Base-by-base conservation (phyloP, 371 early-diverging fungal genomes). In the Mycotypha africana region DNA sequence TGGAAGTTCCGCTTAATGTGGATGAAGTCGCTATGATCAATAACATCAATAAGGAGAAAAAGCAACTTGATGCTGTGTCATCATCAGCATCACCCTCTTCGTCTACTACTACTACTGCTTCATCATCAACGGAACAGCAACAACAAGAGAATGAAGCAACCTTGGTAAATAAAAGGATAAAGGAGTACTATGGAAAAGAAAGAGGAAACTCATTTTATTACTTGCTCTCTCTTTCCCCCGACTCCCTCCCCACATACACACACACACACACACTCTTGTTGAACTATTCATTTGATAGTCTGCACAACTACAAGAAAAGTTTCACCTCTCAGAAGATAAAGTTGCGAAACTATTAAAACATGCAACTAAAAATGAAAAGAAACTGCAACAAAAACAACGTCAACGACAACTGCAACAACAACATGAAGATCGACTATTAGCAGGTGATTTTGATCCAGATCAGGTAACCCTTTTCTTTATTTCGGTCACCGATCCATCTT, bases 271-370 rank as follows among this genome's bases (percentile, higher is more conserved):
- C 30, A 11, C 11, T 9, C 15, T 17, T 42, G 12, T 31, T 32
- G n/a, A 32, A 14, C 5, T 37, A 6, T 16, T n/a, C 21, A 37
- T 44, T 10, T 28, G 16, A 17, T 34, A 81, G 80, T 62, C 75
- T 24, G 74, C 67, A 32, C 67, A 79, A 42, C 75, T 79, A 2
- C 81, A 84, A 46, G 73, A 78, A 53, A 74, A 70, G 49, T 80
- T 76, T 42, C 79, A 81, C 43, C 61, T 84, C 7, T 74, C 82
- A 12, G 76, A 76, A 6, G 84, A 74, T 20, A 77, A 78, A 38
- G 54, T 81, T 12, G 59, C 57, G 40, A 76, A 74, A 38, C 54
- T 83, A 56, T 49, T 82, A 49, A 78, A 73, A 40, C 70, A 65
- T 44, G 64, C 73, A 38, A 63, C 56, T 24, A 77, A 76, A 58